Base-by-base conservation (phyloP, 345 rosid genomes). In the Noccaea caerulescens region DNA sequence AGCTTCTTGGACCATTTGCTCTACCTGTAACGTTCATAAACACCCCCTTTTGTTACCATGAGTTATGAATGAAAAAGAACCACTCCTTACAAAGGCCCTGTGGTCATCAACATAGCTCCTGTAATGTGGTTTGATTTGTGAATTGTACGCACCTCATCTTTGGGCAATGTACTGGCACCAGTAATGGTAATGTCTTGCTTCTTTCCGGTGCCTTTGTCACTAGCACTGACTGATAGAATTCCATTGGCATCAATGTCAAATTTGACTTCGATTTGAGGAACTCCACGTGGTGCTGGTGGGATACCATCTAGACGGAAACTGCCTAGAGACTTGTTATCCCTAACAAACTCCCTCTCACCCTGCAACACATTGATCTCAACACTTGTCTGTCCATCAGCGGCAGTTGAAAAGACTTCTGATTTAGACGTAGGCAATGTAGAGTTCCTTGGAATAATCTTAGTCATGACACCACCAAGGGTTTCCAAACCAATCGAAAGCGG, bases 361-460 rank as follows among this genome's bases (percentile, higher is more conserved):
- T 94, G 99, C 33, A 94, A 85, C 51, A 94, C 99, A 58, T 94
- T 94, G 32, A 94, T 94, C 78, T 94, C 99, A 3, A 94, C 99
- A 63, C 99, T 94, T 13, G 99, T 94, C 78, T 94, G 99, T 32
- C 99, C 99, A 68, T 94, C 99, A 4, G 98, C 99, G 61, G 99
- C 98, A 3, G 99, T 94, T 10, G 99, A 94, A 73, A 94, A 94
- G 42, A 94, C 99, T 80, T 94, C 99, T 7, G 99, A 94, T 74
- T 94, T 94, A 10, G 99, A 94, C 11, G 99, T 91, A 32, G 99
- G 99, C 49, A 94, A 68, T 1, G 99, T 94, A 1, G 98, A 88
- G 73, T 94, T 94, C 74, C 99, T 88, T 1, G 96, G 90, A 54
- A 94, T 94, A 59, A 91, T 91, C 78, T 94, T 94, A 3, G 99